These are phyloP conservation scores for Talaromyces sp. DNA, from an alignment of 2,329 filamentous ascomycete species.

Conservation along the genomic window DNA sequence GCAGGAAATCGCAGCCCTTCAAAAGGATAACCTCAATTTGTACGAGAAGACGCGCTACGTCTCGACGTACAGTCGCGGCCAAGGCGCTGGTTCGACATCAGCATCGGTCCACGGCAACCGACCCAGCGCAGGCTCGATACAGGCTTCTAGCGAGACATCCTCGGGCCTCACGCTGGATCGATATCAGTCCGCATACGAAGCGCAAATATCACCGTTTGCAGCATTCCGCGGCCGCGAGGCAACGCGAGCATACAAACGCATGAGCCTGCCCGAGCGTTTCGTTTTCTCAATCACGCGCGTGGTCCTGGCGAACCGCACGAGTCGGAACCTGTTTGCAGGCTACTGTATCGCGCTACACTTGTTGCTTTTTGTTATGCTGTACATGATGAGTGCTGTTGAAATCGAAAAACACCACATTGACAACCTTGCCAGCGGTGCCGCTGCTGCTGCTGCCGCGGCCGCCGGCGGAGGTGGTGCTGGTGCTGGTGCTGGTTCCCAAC, in stretches of 20 bases:
- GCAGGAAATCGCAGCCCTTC: slow-evolving; percentile 83
- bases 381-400: slow-evolving; percentile 70
- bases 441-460: slow-evolving; percentile 33
- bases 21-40: slow-evolving; percentile 91
- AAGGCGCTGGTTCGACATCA: slow-evolving; percentile 49
- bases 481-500: slow-evolving; percentile 21
- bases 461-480: slow-evolving; percentile 18
- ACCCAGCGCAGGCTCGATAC: slow-evolving; percentile 68
- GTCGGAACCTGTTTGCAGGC: slow-evolving; percentile 85
- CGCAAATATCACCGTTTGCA: slow-evolving; percentile 90
- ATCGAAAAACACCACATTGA: slow-evolving; percentile 58
- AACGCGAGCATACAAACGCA: slow-evolving; percentile 81
- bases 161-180: slow-evolving; percentile 70
- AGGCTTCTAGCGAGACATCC: slow-evolving; percentile 52
- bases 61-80: slow-evolving; percentile 79
- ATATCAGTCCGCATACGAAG: slow-evolving; percentile 89
- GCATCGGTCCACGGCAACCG: slow-evolving; percentile 60
- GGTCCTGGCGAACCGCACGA: slow-evolving; percentile 82
- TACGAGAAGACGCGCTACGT: slow-evolving; percentile 98
- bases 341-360: slow-evolving; percentile 89
- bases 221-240: slow-evolving; percentile 93
- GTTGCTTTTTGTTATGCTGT: slow-evolving; percentile 79
- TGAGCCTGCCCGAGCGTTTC: slow-evolving; percentile 84
- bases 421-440: slow-evolving; percentile 45
- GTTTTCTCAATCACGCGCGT: slow-evolving; percentile 88